Percentiles rank a stretch among this genome's conserved stretches.
Conservation (phyloP, 768 basidiomycete species). For the Trametes gibbosa region DNA sequence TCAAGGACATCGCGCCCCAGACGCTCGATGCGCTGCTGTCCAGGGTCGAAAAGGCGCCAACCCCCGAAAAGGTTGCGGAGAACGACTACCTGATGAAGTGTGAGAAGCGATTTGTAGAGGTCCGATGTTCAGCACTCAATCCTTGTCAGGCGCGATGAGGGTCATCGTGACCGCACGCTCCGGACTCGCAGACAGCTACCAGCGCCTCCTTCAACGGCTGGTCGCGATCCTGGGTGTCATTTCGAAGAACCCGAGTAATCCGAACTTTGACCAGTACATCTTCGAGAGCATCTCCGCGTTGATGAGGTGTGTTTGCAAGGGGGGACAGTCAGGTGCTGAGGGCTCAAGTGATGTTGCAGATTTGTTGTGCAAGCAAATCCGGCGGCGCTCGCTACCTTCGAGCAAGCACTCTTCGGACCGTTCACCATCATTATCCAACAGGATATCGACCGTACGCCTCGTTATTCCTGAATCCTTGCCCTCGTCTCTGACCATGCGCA, state of each 20-base stretch:
- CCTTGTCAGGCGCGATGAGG: conserved; percentile 78
- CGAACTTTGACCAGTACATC: conserved; percentile 95
- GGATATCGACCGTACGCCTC: conserved; percentile 81
- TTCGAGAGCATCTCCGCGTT: conserved; percentile 96
- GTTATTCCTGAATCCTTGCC: not conserved
- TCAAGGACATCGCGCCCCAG: conserved; percentile 76
- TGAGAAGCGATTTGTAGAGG: conserved; percentile 35
- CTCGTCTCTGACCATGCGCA: not conserved
- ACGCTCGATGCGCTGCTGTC: conserved; percentile 69
- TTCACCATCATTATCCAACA: conserved; percentile 87
- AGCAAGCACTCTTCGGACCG: conserved; percentile 78
- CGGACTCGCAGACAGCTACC: conserved; percentile 65
- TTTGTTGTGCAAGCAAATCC: conserved; percentile 78
- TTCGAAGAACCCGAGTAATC: conserved; percentile 96
- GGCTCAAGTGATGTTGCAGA: conserved; percentile 35
- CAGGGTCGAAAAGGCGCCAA: conserved; percentile 75
- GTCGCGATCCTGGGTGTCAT: conserved; percentile 84
- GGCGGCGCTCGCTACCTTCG: conserved; percentile 68
- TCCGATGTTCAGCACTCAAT: not conserved
- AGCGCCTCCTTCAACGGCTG: conserved; percentile 65
- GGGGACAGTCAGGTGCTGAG: not conserved
- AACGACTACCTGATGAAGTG: conserved; percentile 99
- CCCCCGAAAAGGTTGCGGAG: conserved; percentile 91
- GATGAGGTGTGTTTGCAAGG: conserved; percentile 59
- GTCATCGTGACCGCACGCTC: conserved; percentile 88